Base-by-base conservation (phyloP, 176 grass and related monocot genomes). In the Rhynchospora pubera region DNA sequence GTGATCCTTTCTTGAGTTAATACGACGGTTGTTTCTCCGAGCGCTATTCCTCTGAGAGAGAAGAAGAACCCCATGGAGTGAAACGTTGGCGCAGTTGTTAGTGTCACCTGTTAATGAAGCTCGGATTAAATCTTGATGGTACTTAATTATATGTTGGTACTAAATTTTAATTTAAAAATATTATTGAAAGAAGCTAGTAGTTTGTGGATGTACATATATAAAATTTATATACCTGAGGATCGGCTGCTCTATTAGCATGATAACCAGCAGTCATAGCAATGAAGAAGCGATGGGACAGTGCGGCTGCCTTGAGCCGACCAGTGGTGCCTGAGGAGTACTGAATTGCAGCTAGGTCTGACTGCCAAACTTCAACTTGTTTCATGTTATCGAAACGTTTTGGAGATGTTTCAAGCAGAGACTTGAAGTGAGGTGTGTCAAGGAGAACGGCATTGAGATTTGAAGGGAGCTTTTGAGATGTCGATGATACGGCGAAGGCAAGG, bases 261-360 rank as follows among this genome's bases (percentile, higher is more conserved):
- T 13, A 60, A 0, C 14, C 30, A 48, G 87, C 59, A 34, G 66
- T 3, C 69, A 57, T 69, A 1, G 70, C 78, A n/a, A 89, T 89
- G 67, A 89, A 79, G 61, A 14, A 69, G 14, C 15, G 78, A 28
- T 89, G 87, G 18, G 87, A 18, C 60, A 83, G n/a, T 18, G 84
- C 84, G 1, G 30, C 87, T 63, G 84, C 87, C 84, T 85, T 89
- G 16, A 89, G 32, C 61, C 28, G 30, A 16, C 84, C 87, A 2
- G 79, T 89, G 18, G 87, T 89, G 14, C 87, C 87, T 1, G 87
- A 89, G 0, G 87, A 85, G 83, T 60, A 89, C 22, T 82, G 78
- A 11, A 85, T 79, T 21, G 22, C 62, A n/a, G 87, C 87, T 61
- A 69, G 4, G 19, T 85, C 87, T 6, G 69, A 79, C 34, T 89